These are phyloP conservation scores for Vitis labrusca DNA, from an alignment of 164 flowering plant genomes.

Conservation along the genomic window DNA sequence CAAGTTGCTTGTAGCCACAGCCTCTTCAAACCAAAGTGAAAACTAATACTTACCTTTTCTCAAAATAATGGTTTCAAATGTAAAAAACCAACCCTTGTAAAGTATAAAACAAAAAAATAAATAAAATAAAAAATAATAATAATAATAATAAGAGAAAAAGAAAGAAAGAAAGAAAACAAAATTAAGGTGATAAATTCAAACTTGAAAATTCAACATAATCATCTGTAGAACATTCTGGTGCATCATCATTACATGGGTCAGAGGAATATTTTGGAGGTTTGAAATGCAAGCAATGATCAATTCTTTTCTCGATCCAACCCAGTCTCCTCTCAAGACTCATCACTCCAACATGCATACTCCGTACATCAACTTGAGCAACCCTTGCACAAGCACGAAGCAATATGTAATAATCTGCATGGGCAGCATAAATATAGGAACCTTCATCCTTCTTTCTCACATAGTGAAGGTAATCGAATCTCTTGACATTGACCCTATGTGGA, in stretches of 20 bases:
- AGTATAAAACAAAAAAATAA: background rate
- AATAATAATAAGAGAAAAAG: no score
- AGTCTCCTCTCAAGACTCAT: conserved; percentile 66
- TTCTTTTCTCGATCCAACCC: conserved; percentile 58
- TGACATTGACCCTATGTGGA: conserved; percentile 58
- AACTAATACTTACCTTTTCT: no score
- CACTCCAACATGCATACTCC: conserved; percentile 65
- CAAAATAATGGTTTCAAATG: no score
- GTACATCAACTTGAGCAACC: conserved; percentile 60
- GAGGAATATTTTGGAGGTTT: conserved; percentile 20
- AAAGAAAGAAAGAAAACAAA: background rate
- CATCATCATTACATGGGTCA: conserved; percentile 16
- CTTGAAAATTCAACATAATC: conserved; percentile 18
- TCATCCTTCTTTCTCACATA: conserved; percentile 51
- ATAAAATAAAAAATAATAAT: no score
- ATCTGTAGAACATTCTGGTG: conserved; percentile 8
- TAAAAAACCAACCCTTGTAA: no score
- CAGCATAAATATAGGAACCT: conserved; percentile 53
- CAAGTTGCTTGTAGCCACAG: no score
- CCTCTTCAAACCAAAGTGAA: no score
- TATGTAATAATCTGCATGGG: conserved; percentile 89
- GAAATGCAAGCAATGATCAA: conserved; percentile 41
- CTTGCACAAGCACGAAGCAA: conserved; percentile 79
- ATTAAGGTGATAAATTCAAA: conserved; percentile 9
- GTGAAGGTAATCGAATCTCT: conserved; percentile 54